Evolutionary conservation across 2,329 filamentous ascomycete genomes (phyloP), one percentile per base, ranked within the genome.

Genomic region (Mycocentrospora acerina): DNA sequence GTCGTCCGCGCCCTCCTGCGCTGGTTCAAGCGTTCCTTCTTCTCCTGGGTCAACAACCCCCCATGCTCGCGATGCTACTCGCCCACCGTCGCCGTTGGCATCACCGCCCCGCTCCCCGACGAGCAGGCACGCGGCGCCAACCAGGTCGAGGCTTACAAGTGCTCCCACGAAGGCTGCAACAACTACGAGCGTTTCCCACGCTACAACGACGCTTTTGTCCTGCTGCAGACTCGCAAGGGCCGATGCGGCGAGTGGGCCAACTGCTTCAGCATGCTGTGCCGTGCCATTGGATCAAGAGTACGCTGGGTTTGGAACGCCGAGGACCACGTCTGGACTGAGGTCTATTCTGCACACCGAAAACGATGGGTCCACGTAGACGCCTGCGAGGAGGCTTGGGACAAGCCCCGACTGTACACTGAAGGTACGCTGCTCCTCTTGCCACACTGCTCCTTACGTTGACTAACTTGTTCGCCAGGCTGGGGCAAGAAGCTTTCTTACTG

Each of bases 271-370:
- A 97, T 97, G 93, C 79, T 98, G 35, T 97, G 91, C 74, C 82
- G 91, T 44, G 93, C 93, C 4, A 82, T 97, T 11, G 91, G 91
- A 33, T 88, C 86, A 44, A 81, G 91, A 45, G 90, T 96, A 16
- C 82, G 93, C 59, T 98, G 93, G 93, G 86, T 98, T 9, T 98
- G 93, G 93, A 97, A 97, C 56, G 85, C 86, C 19, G 93, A 97
- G 68, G 93, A 97, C 66, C 88, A 96, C 61, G 88, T 96, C 17
- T 98, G 93, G 93, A 95, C 90, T 1, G 93, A 97, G 59, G 86
- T 97, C 11, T 98, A 95, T 71, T 96, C 90, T 2, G 88, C 93
- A 48, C 90, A 95, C 69, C 86, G 91, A 61, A 84, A 86, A 66
- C 82, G 90, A 64, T 98, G 93, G 93, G 79, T 97, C n/a, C 91